Evolutionary conservation across 371 early-diverging fungal species (phyloP).

Genomic region (Mucor irregularis): DNA sequence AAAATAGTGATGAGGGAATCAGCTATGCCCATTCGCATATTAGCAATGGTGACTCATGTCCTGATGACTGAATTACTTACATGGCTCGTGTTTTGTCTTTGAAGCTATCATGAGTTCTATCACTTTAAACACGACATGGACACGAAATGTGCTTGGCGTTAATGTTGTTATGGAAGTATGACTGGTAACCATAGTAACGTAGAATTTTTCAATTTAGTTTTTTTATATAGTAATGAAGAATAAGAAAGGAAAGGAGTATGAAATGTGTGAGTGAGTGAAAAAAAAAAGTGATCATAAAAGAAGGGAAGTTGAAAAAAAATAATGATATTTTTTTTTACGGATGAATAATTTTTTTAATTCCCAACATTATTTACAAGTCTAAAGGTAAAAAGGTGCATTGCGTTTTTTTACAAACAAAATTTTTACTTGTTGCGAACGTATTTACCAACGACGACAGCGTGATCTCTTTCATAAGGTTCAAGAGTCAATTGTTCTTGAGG

Average conservation of each 20-base stretch:
- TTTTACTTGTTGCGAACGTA: background rate
- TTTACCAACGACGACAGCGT: constrained; percentile 98
- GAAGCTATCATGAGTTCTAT: constrained; percentile 18
- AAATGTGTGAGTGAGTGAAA: background rate
- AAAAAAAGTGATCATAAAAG: constrained; percentile 1
- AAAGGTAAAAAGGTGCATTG: background rate
- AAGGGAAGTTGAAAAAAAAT: constrained; percentile 4
- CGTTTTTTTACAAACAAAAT: background rate
- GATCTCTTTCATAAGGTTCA: constrained; percentile 99
- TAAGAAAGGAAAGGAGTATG: background rate
- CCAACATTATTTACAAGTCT: background rate
- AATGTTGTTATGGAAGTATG: constrained; percentile 5
- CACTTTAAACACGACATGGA: constrained; percentile 22
- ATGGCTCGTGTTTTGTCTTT: too few species aligned
- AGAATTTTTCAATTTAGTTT: too few species aligned
- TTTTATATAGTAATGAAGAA: constrained; percentile 1
- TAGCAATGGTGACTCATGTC: too few species aligned
- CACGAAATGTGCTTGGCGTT: constrained; percentile 24
- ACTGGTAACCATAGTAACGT: background rate
- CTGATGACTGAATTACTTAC: too few species aligned
- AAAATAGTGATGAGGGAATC: constrained; percentile 11
- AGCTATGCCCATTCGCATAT: too few species aligned
- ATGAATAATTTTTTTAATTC: constrained; percentile 8
- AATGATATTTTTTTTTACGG: constrained; percentile 1
- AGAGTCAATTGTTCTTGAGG: constrained; percentile 99